Conservation (phyloP, 352 stramenopile genomes). For the Pythium myriotylum region DNA sequence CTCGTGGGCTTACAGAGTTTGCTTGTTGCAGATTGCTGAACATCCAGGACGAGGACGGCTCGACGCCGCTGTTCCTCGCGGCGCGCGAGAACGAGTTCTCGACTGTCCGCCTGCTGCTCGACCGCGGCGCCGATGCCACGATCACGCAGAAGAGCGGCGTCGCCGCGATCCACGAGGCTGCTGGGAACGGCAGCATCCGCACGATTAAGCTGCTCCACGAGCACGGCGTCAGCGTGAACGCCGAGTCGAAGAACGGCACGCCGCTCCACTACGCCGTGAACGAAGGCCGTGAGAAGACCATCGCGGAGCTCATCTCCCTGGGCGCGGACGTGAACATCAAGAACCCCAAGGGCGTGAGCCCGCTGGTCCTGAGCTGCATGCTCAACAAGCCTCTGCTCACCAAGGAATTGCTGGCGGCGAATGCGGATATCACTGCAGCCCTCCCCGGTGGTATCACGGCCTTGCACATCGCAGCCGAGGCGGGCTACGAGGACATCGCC, state of each 20-base stretch:
- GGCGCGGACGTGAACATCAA: constrained; percentile 67
- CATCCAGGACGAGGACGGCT: constrained; percentile 70
- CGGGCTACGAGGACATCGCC: constrained; percentile 63
- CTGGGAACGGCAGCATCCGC: constrained; percentile 47
- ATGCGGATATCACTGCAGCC: constrained; percentile 49
- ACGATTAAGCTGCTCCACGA: constrained; percentile 36
- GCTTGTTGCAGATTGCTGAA: constrained; percentile 36
- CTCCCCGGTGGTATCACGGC: constrained; percentile 71
- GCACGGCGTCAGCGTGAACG: constrained; percentile 57
- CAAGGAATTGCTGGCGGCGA: constrained; percentile 52
- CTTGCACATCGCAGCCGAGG: constrained; percentile 78
- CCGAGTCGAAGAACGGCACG: constrained; percentile 70
- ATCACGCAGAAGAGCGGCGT: constrained; percentile 62
- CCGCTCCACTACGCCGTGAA: constrained; percentile 82
- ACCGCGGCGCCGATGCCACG: constrained; percentile 54
- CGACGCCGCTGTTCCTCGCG: constrained; percentile 69
- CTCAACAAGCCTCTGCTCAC: constrained; percentile 75
- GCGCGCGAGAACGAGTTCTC: constrained; percentile 80
- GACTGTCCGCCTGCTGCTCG: constrained; percentile 65
- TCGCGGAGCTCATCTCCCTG: constrained; percentile 58
- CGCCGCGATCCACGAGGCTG: constrained; percentile 68
- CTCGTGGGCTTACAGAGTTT: not conserved
- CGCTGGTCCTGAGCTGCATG: constrained; percentile 73
- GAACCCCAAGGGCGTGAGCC: constrained; percentile 74
- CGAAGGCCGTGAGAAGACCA: constrained; percentile 77